Base-by-base conservation (phyloP, 2,329 filamentous ascomycete genomes). In the Didymella keratinophila region DNA sequence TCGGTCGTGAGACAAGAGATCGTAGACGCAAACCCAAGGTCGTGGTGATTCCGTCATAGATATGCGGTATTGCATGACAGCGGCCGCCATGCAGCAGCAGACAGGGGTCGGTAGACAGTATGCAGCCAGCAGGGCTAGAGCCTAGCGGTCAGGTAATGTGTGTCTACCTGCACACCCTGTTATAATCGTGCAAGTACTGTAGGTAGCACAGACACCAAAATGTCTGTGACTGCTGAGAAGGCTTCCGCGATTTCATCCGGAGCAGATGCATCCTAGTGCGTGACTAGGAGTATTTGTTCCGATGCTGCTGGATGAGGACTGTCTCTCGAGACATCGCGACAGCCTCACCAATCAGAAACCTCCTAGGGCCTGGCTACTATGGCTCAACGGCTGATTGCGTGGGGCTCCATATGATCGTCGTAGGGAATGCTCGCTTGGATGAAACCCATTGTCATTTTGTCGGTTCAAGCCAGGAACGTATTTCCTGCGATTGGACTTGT, bases 401-500 rank as follows among this genome's bases (percentile, higher is more conserved):
- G 32, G n/a, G 46, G 12, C 1, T 16, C 10, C 6, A 11, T 36
- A 18, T 3, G 21, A 25, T 49, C 14, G n/a, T 44, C 21, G 20
- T 37, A 25, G 27, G 39, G 34, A 34, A 25, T 11, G 12, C 18
- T 48, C 37, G 39, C 25, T 18, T 9, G 23, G 14, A 28, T 18
- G 39, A 27, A 4, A 42, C 11, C 25, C n/a, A n/a, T 4, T n/a
- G 10, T 41, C 37, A 27, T 21, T 41, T 3, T 37, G 16, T 34
- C 2, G n/a, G 20, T 20, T 56, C 52, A 60, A 21, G 58, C 54
- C 54, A 77, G 50, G 42, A 75, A 72, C 16, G 72, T 73, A 46
- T 75, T 76, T 7, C 73, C 73, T 18, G 66, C 69, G 46, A 76
- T 72, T 4, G 72, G 70, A 61, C 72, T 75, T n/a, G 69, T 65